phyloP scores from a whole-genome alignment of 192 early-diverging fungal genomes.

The Coemansia sp. region DNA sequence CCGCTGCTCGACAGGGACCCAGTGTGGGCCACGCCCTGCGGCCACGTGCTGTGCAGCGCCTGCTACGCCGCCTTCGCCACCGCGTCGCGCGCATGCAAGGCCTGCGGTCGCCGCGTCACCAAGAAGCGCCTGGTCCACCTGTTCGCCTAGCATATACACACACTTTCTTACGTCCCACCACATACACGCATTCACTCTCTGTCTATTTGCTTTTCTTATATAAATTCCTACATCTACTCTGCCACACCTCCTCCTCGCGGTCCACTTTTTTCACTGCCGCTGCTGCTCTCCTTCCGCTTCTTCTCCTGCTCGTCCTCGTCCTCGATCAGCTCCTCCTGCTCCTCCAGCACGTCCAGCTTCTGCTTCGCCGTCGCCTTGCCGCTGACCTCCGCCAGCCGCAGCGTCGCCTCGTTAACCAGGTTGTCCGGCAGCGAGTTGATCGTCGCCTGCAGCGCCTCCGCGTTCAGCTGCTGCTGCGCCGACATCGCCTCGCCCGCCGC shows the following conservation, averaged over 20 bases:
- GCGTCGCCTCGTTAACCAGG: constrained; percentile 80
- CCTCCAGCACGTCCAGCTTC: constrained; percentile 87
- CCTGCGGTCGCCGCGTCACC: constrained; percentile 29
- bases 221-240: neutral
- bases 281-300: constrained; percentile 53
- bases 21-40: constrained; percentile 45
- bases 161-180: too few species aligned
- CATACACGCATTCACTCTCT: too few species aligned
- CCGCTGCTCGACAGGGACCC: constrained; percentile 34
- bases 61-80: constrained; percentile 28
- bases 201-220: neutral
- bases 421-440: constrained; percentile 89
- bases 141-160: constrained; percentile 15
- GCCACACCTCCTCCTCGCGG: constrained; percentile 22
- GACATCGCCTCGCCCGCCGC: constrained; percentile 71
- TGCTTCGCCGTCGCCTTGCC: constrained; percentile 91
- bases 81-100: constrained; percentile 25
- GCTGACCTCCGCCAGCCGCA: constrained; percentile 83
- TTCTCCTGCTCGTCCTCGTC: constrained; percentile 91
- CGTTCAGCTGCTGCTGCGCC: constrained; percentile 67
- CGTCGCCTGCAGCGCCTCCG: constrained; percentile 90
- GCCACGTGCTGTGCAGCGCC: constrained; percentile 42
- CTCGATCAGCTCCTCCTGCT: constrained; percentile 96
- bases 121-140: constrained; percentile 43
- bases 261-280: constrained; percentile 43